A percentile compares a stretch with the other conserved stretches of the same genome.
phyloP scores from a whole-genome alignment of 1,139 yeast genomes.

The Yamadazyma songkhlaensis region DNA sequence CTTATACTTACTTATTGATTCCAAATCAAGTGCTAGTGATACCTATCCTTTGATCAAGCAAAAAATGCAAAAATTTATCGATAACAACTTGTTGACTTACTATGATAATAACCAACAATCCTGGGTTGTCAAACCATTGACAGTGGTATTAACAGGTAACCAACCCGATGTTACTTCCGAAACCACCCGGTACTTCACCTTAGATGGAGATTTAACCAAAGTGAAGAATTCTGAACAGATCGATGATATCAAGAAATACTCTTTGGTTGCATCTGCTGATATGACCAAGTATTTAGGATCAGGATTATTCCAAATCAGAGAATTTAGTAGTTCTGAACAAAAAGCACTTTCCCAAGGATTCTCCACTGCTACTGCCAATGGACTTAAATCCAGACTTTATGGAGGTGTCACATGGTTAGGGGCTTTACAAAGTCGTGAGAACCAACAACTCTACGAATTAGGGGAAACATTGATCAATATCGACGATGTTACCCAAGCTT shows the following conservation, averaged over 20 bases:
- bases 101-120: constrained; percentile 24
- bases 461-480: constrained; percentile 41
- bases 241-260: constrained; percentile 21
- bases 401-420: constrained; percentile 44
- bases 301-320: constrained; percentile 1
- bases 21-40: constrained; percentile 31
- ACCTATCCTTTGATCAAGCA: constrained; percentile 31
- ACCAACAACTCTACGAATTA: constrained; percentile 21
- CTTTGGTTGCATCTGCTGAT: constrained; percentile 37
- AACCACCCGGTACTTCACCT: constrained; percentile 26
- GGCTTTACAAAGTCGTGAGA: constrained; percentile 27
- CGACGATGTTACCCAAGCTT: constrained; percentile 25
- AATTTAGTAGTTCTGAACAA: constrained; percentile 2
- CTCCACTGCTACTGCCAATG: constrained; percentile 32
- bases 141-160: constrained; percentile 40
- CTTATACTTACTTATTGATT: constrained; percentile 39
- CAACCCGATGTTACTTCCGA: constrained; percentile 31
- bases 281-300: constrained; percentile 26
- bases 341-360: constrained; percentile 11
- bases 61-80: constrained; percentile 30
- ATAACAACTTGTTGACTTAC: constrained; percentile 30
- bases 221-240: constrained; percentile 15
- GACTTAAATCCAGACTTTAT: constrained; percentile 42
- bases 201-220: constrained; percentile 36
- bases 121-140: constrained; percentile 31